Percentiles rank a stretch among this genome's conserved stretches.
Evolutionary conservation across 495 filamentous ascomycete species (phyloP).

Genomic region (Platismatia glauca): DNA sequence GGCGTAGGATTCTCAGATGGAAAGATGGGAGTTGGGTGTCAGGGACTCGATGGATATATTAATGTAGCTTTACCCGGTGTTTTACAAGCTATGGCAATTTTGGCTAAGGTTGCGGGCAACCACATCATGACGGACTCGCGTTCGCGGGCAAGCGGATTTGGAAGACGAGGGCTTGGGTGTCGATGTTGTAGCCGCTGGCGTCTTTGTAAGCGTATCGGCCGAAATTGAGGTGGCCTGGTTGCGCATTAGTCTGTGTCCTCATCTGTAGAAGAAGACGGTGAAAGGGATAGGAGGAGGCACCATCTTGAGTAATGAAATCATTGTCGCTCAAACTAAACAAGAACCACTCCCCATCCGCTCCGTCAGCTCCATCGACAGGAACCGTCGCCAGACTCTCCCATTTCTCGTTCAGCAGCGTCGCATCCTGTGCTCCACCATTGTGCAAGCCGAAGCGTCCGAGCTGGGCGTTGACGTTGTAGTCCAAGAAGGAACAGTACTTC

Average conservation of each 20-base stretch:
- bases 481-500: slow-evolving; percentile 59
- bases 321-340: slow-evolving; percentile 65
- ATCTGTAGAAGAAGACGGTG: neutral
- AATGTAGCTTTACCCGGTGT: neutral
- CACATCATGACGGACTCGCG: slow-evolving; percentile 2
- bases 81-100: neutral
- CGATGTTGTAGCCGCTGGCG: slow-evolving; percentile 51
- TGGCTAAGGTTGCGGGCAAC: neutral
- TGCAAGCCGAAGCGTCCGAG: slow-evolving; percentile 60
- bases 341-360: slow-evolving; percentile 49
- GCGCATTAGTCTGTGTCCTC: slow-evolving; percentile 8
- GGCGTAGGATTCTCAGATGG: too few relatives aligned
- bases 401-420: slow-evolving; percentile 62
- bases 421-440: slow-evolving; percentile 54
- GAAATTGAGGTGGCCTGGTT: slow-evolving; percentile 50
- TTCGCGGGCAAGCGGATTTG: slow-evolving; percentile 48
- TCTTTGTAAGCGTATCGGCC: slow-evolving; percentile 56
- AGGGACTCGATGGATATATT: neutral
- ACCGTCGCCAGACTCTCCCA: slow-evolving; percentile 67
- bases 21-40: neutral
- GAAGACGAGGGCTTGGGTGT: slow-evolving; percentile 67
- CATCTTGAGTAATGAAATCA: slow-evolving; percentile 74
- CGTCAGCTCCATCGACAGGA: slow-evolving; percentile 45
- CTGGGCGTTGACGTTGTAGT: slow-evolving; percentile 63
- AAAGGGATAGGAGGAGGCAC: slow-evolving; percentile 31